Evolutionary conservation across 257 asterid species (phyloP).

Genomic region (Fraxinus americana): DNA sequence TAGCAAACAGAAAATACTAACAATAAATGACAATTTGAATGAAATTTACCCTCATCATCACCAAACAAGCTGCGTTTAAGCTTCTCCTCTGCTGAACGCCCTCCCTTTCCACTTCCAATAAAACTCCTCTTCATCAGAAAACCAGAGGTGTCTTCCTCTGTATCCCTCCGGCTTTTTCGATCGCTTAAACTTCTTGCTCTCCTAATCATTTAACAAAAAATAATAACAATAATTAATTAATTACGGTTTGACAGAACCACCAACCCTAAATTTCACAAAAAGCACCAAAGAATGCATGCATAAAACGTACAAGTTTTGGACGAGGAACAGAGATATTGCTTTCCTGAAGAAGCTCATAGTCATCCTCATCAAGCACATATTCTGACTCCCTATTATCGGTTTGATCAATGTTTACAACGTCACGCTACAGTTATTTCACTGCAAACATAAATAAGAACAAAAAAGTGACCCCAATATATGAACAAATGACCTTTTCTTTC

Average conservation of each 20-base stretch:
- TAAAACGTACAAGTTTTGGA: slow-evolving; percentile 41
- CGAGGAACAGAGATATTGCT: slow-evolving; percentile 84
- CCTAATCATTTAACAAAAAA: slow-evolving; percentile 43
- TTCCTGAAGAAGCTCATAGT: slow-evolving; percentile 91
- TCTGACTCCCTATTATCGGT: slow-evolving; percentile 61
- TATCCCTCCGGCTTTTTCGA: slow-evolving; percentile 70
- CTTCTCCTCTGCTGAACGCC: slow-evolving; percentile 81
- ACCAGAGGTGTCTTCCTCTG: slow-evolving; percentile 69
- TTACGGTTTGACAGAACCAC: background rate
- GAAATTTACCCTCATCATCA: slow-evolving; percentile 75
- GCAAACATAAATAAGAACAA: background rate
- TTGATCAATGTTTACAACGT: slow-evolving; percentile 5
- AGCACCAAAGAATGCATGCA: background rate
- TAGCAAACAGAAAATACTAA: slow-evolving; percentile 7
- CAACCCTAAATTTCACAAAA: background rate
- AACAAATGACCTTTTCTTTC: slow-evolving; percentile 72
- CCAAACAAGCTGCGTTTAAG: slow-evolving; percentile 76
- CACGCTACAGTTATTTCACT: background rate
- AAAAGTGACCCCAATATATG: background rate
- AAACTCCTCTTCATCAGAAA: slow-evolving; percentile 77
- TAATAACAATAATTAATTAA: background rate
- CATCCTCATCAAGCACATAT: slow-evolving; percentile 85
- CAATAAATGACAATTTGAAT: slow-evolving; percentile 17
- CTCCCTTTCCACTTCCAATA: slow-evolving; percentile 69
- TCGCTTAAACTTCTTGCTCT: slow-evolving; percentile 79